Conservation (phyloP, 495 filamentous ascomycete species). For the Baudoinia panamericana region DNA sequence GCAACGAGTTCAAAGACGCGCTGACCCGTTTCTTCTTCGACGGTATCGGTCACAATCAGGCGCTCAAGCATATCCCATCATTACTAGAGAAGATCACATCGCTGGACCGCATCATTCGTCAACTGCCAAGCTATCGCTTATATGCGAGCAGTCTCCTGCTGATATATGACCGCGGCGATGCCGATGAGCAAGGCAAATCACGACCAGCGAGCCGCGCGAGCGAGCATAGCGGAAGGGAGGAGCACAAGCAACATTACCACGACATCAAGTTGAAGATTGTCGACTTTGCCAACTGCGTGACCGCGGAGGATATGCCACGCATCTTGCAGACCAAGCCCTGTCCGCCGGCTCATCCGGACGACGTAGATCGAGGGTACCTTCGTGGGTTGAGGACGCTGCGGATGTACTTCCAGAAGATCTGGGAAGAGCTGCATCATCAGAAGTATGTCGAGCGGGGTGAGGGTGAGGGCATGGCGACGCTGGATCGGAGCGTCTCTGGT, state of each 20-base stretch:
- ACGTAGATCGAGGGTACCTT: slow-evolving; percentile 80
- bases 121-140: slow-evolving; percentile 75
- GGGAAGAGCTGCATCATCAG: slow-evolving; percentile 59
- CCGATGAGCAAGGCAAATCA: slow-evolving; percentile 20
- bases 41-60: slow-evolving; percentile 64
- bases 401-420: slow-evolving; percentile 78
- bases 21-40: slow-evolving; percentile 84
- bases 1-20: slow-evolving; percentile 79
- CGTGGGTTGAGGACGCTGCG: slow-evolving; percentile 67
- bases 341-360: slow-evolving; percentile 65
- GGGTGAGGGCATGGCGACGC: slow-evolving; percentile 26
- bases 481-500: slow-evolving; percentile 21
- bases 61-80: slow-evolving; percentile 70
- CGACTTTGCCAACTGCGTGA: slow-evolving; percentile 96
- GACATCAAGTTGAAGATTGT: slow-evolving; percentile 90
- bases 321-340: slow-evolving; percentile 44
- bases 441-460: slow-evolving; percentile 33
- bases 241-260: slow-evolving; percentile 13
- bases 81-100: slow-evolving; percentile 70
- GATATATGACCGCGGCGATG: slow-evolving; percentile 72
- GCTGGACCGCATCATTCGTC: slow-evolving; percentile 69
- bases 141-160: slow-evolving; percentile 91
- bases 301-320: slow-evolving; percentile 50
- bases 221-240: slow-evolving; percentile 35
- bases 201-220: slow-evolving; percentile 18